Conservation (phyloP, 2,329 filamentous ascomycete species). For the Calonectria naviculata region DNA sequence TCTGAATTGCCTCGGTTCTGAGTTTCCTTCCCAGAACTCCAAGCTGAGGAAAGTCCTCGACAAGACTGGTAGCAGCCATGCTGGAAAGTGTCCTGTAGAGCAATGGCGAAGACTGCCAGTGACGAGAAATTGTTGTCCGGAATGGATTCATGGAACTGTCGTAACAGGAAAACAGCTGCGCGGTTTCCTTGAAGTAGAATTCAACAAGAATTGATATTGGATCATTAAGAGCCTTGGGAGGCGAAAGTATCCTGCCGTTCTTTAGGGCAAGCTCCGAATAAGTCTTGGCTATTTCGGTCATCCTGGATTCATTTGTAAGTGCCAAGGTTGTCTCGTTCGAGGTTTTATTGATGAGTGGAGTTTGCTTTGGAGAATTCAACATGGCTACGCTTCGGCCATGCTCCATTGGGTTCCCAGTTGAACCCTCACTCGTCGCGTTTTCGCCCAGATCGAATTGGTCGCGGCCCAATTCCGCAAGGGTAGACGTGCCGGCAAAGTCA, state of each 20-base stretch:
- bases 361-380: not conserved
- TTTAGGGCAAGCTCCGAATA: not conserved
- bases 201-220: constrained; percentile 22
- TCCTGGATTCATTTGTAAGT: not conserved
- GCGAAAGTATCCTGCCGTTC: not conserved
- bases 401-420: not conserved
- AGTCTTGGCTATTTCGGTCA: not conserved
- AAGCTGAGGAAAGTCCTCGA: constrained; percentile 15
- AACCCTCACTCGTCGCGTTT: not conserved
- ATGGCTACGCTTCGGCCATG: not conserved
- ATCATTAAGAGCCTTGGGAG: not conserved
- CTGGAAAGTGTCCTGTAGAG: constrained; percentile 24
- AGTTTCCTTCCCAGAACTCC: constrained; percentile 19
- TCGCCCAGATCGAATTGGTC: not conserved
- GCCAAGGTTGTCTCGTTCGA: not conserved
- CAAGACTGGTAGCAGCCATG: constrained; percentile 28
- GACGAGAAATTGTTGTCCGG: constrained; percentile 16
- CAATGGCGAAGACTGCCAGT: constrained; percentile 22
- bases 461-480: not conserved
- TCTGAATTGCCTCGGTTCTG: constrained; percentile 13
- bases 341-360: not conserved
- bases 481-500: not conserved
- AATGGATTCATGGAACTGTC: constrained; percentile 27
- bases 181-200: constrained; percentile 28
- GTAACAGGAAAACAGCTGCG: constrained; percentile 22